phyloP scores from a whole-genome alignment of 2,329 filamentous ascomycete species.

The Grosmannia huntii region DNA sequence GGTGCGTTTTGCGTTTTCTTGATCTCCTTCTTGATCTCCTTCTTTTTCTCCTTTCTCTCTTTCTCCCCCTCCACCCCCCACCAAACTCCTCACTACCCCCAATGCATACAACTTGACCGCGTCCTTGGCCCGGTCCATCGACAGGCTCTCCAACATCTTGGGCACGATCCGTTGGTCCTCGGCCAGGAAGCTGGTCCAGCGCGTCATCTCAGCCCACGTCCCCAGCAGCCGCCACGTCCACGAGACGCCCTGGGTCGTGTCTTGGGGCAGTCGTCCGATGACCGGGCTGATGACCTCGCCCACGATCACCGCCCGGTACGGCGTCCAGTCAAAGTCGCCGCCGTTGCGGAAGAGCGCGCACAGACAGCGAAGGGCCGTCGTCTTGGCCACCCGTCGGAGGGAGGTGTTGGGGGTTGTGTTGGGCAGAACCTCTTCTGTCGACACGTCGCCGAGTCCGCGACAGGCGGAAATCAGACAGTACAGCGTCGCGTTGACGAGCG shows the following conservation, averaged over 20 bases:
- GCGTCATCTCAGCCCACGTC: slow-evolving; percentile 61
- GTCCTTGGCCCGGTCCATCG: slow-evolving; percentile 53
- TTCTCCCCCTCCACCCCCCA: slow-evolving; percentile 31
- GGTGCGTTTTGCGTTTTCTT: too few relatives aligned
- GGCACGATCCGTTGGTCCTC: slow-evolving; percentile 51
- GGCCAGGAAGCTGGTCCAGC: slow-evolving; percentile 54
- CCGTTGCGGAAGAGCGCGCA: slow-evolving; percentile 66
- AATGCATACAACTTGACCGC: slow-evolving; percentile 77
- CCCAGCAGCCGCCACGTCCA: slow-evolving; percentile 68
- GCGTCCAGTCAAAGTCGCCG: slow-evolving; percentile 53
- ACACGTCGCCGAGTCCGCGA: slow-evolving; percentile 17
- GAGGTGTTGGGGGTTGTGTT: slow-evolving; percentile 26
- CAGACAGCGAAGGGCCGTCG: slow-evolving; percentile 70
- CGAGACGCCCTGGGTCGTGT: slow-evolving; percentile 84
- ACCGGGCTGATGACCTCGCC: slow-evolving; percentile 64
- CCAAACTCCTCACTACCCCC: slow-evolving; percentile 57
- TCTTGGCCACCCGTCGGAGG: slow-evolving; percentile 52
- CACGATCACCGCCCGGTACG: slow-evolving; percentile 59
- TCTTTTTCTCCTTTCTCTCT: slow-evolving; percentile 33
- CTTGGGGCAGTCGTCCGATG: slow-evolving; percentile 63
- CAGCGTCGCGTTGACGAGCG: slow-evolving; percentile 63
- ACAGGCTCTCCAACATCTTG: slow-evolving; percentile 60
- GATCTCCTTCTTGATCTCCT: too few relatives aligned
- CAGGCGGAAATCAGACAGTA: slow-evolving; percentile 68
- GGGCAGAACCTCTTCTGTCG: not conserved